Evolutionary conservation across 495 filamentous ascomycete species (phyloP).

Genomic region (Lophiotrema nucula): DNA sequence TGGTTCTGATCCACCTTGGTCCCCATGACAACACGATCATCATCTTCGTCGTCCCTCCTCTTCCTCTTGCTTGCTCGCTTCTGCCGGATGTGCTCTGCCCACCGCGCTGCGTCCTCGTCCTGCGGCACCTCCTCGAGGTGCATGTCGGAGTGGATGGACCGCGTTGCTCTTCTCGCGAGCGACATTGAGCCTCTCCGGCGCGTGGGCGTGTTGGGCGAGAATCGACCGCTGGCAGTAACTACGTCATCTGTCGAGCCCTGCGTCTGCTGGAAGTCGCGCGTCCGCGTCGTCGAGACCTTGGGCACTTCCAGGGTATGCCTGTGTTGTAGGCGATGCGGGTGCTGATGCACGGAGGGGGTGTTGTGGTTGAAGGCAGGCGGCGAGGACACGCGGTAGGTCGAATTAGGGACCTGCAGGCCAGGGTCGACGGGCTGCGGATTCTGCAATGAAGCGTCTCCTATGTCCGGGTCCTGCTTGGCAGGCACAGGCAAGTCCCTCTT

Average conservation of each 20-base stretch:
- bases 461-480: constrained; percentile 17
- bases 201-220: constrained; percentile 69
- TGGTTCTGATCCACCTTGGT: constrained; percentile 98
- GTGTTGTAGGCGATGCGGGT: constrained; percentile 61
- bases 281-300: constrained; percentile 54
- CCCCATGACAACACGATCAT: constrained; percentile 88
- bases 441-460: background rate
- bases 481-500: background rate
- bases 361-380: constrained; percentile 60
- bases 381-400: constrained; percentile 71
- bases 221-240: constrained; percentile 69
- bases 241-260: constrained; percentile 61
- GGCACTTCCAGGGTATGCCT: constrained; percentile 91
- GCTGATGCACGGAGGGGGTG: constrained; percentile 44
- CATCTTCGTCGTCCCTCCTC: constrained; percentile 84
- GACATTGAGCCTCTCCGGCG: constrained; percentile 77
- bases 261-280: constrained; percentile 52
- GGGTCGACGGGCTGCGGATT: constrained; percentile 7
- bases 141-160: constrained; percentile 79
- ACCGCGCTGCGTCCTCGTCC: constrained; percentile 87
- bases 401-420: constrained; percentile 42
- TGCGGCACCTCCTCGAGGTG: constrained; percentile 77
- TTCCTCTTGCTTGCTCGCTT: constrained; percentile 81
- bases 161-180: constrained; percentile 74
- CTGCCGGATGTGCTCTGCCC: constrained; percentile 88